A percentile compares a stretch with the other conserved stretches of the same genome.
Evolutionary conservation across 768 basidiomycete species (phyloP).

Genomic region (Stropharia rugosoannulata): DNA sequence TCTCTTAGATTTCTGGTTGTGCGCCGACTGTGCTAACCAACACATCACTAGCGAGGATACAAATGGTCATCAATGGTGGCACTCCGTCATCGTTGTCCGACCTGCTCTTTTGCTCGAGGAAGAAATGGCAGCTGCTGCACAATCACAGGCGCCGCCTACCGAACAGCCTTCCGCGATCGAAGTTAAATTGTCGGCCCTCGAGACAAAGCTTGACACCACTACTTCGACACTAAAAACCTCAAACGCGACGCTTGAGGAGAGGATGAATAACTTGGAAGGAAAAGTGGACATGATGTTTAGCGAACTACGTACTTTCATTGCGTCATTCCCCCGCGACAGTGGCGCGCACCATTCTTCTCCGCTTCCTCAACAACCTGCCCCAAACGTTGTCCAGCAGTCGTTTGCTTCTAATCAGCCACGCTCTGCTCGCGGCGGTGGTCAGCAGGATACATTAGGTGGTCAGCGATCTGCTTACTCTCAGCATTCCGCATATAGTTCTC

Average conservation of each 20-base stretch:
- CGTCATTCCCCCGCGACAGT: neutral
- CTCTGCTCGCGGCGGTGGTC: too few relatives aligned
- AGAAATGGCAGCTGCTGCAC: neutral
- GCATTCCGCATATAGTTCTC: too few relatives aligned
- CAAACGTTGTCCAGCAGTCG: too few relatives aligned
- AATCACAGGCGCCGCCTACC: neutral
- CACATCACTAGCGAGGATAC: neutral
- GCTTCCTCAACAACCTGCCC: too few relatives aligned
- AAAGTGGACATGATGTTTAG: constrained; percentile 2
- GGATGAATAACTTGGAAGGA: constrained; percentile 3
- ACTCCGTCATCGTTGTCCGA: constrained; percentile 7
- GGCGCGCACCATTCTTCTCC: too few relatives aligned
- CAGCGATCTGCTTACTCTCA: too few relatives aligned
- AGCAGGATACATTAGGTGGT: too few relatives aligned
- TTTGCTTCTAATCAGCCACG: too few relatives aligned
- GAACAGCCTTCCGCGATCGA: neutral
- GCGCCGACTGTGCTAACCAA: neutral
- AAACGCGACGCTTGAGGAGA: neutral
- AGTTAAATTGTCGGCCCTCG: neutral
- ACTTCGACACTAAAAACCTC: neutral
- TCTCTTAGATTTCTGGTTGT: constrained; percentile 1
- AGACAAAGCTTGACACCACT: neutral
- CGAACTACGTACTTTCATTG: neutral
- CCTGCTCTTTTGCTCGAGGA: neutral
- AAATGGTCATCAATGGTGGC: constrained; percentile 12